A percentile compares a stretch with the other conserved stretches of the same genome.
Evolutionary conservation across 495 filamentous ascomycete genomes (phyloP).

Genomic region (Bryoglossum gracile): DNA sequence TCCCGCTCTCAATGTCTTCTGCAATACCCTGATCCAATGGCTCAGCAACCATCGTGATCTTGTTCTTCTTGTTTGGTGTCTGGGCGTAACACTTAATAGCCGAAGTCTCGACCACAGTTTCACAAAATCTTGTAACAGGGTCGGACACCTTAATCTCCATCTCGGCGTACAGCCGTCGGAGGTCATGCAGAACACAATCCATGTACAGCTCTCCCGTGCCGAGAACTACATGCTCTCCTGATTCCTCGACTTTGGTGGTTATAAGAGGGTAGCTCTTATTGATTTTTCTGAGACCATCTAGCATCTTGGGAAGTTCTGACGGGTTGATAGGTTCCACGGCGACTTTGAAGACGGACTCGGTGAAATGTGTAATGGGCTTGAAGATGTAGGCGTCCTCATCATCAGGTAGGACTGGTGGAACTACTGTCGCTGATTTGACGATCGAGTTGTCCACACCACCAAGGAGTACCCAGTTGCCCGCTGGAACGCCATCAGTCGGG

Average conservation of each 20-base stretch:
- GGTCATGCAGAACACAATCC: constrained; percentile 96
- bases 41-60: constrained; percentile 97
- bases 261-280: constrained; percentile 96
- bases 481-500: constrained; percentile 82
- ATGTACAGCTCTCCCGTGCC: constrained; percentile 97
- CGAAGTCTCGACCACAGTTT: constrained; percentile 95
- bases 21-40: constrained; percentile 91
- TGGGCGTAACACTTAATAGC: constrained; percentile 97
- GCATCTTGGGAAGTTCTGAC: constrained; percentile 97
- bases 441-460: constrained; percentile 96
- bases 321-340: constrained; percentile 98
- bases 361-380: constrained; percentile 87
- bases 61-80: constrained; percentile 98
- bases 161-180: constrained; percentile 89
- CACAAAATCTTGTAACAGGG: constrained; percentile 93
- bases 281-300: constrained; percentile 91
- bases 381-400: constrained; percentile 93
- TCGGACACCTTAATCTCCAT: constrained; percentile 99
- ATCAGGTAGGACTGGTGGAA: constrained; percentile 72
- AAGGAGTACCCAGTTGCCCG: constrained; percentile 89
- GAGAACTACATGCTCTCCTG: constrained; percentile 92
- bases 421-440: constrained; percentile 92
- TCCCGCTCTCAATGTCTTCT: constrained; percentile 87
- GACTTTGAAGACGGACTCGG: constrained; percentile 95
- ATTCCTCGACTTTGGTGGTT: constrained; percentile 95